Conservation (phyloP, 176 grass and related monocot species). For the Carex parvula region DNA sequence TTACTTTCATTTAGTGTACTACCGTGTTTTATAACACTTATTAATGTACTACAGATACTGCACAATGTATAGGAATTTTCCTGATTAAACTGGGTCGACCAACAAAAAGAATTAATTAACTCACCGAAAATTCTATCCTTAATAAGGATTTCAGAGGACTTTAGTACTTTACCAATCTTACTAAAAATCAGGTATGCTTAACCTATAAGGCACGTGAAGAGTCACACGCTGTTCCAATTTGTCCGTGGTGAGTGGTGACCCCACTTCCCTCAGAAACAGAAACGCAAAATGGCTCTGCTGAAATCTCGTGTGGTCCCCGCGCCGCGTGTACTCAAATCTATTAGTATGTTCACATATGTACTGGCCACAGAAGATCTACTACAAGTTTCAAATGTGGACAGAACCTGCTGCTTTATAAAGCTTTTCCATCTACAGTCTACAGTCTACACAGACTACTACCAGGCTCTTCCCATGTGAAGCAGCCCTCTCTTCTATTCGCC, state of each 20-base stretch:
- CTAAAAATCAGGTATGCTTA: background rate
- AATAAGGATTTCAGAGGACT: background rate
- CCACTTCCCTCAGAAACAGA: background rate
- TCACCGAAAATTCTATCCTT: background rate
- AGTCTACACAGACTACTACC: background rate
- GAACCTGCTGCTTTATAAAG: background rate
- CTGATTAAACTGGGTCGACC: background rate
- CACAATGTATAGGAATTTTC: background rate
- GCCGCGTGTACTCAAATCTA: background rate
- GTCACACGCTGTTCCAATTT: background rate
- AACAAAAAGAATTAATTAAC: background rate
- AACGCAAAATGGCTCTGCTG: background rate
- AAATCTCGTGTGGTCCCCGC: background rate
- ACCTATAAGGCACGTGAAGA: background rate
- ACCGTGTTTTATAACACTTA: no score
- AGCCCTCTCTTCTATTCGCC: background rate
- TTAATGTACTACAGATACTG: no score
- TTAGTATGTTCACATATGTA: background rate
- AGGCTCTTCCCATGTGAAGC: constrained; percentile 27
- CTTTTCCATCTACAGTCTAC: background rate
- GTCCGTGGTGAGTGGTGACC: background rate
- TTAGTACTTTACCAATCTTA: background rate
- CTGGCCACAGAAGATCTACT: background rate
- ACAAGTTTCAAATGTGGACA: background rate
- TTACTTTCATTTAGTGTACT: no score